Percentiles rank a stretch among this genome's conserved stretches.
Conservation (phyloP, 2,329 filamentous ascomycete genomes). For the Verruconis gallopava region DNA sequence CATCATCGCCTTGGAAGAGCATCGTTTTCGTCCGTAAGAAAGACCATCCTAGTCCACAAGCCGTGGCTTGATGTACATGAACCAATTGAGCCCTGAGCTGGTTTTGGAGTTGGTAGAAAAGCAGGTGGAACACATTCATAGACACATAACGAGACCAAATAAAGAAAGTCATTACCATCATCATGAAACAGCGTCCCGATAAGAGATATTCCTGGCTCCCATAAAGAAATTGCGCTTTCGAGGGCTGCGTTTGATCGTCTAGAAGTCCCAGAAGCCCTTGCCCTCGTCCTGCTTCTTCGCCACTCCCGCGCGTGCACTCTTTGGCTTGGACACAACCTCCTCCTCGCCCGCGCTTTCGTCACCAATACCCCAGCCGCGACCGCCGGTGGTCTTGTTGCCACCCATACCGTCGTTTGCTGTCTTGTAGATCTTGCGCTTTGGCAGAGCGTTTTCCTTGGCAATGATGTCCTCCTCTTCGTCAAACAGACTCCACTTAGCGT, state of each 20-base stretch:
- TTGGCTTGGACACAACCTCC: conserved; percentile 8
- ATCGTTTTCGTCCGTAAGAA: too few relatives aligned
- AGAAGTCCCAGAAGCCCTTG: conserved; percentile 22
- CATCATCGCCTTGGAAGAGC: too few relatives aligned
- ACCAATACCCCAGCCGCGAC: conserved; percentile 29
- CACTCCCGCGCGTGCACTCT: conserved; percentile 9
- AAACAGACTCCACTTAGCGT: conserved; percentile 28
- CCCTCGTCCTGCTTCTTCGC: conserved; percentile 13
- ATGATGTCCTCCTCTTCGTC: not conserved
- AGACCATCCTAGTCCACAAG: too few relatives aligned
- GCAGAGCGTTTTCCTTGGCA: conserved; percentile 21
- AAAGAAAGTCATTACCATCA: conserved; percentile 1
- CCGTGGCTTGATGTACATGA: too few relatives aligned
- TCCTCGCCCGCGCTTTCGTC: conserved; percentile 21
- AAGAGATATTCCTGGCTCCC: too few relatives aligned
- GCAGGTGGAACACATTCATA: too few relatives aligned
- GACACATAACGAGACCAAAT: not conserved
- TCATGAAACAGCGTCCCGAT: too few relatives aligned
- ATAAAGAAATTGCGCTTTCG: too few relatives aligned
- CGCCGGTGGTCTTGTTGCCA: conserved; percentile 21
- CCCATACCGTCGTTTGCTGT: conserved; percentile 29
- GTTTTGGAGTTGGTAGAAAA: too few relatives aligned
- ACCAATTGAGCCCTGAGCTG: too few relatives aligned
- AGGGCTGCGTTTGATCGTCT: too few relatives aligned
- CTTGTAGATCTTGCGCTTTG: conserved; percentile 17